Evolutionary conservation across 1,284 basidiomycete genomes (phyloP).

Genomic region (Rhodotorula sp.): DNA sequence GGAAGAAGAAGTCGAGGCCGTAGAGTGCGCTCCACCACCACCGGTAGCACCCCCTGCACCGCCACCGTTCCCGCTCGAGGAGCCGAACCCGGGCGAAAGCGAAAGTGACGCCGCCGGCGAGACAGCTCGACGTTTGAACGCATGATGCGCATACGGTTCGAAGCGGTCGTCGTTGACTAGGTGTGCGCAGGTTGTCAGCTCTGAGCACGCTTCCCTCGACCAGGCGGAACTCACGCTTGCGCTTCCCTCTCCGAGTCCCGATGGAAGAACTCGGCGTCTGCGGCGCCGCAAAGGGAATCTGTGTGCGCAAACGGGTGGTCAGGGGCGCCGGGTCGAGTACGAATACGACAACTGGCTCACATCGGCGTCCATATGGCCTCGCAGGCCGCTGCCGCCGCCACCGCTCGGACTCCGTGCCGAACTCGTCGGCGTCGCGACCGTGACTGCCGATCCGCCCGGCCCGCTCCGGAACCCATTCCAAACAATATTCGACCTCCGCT

Average conservation of each 20-base stretch:
- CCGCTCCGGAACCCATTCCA: slow-evolving; percentile 38
- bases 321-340: not conserved
- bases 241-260: slow-evolving; percentile 26
- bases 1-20: not conserved
- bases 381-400: not conserved
- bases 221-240: slow-evolving; percentile 30
- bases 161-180: slow-evolving; percentile 40
- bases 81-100: slow-evolving; percentile 18
- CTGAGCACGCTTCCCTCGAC: too few species aligned
- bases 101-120: slow-evolving; percentile 38
- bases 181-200: too few species aligned
- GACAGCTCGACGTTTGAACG: slow-evolving; percentile 39
- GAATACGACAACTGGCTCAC: not conserved
- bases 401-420: slow-evolving; percentile 28
- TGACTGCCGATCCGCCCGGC: slow-evolving; percentile 7
- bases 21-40: not conserved
- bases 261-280: slow-evolving; percentile 27
- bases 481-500: slow-evolving; percentile 18
- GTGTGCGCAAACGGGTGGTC: not conserved
- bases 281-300: slow-evolving; percentile 16
- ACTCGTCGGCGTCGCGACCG: not conserved
- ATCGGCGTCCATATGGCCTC: slow-evolving; percentile 30
- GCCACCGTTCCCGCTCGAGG: too few species aligned
- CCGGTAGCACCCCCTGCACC: too few species aligned
- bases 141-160: slow-evolving; percentile 38